phyloP scores from a whole-genome alignment of 2,329 filamentous ascomycete species.

The Aspergillus caelatus region DNA sequence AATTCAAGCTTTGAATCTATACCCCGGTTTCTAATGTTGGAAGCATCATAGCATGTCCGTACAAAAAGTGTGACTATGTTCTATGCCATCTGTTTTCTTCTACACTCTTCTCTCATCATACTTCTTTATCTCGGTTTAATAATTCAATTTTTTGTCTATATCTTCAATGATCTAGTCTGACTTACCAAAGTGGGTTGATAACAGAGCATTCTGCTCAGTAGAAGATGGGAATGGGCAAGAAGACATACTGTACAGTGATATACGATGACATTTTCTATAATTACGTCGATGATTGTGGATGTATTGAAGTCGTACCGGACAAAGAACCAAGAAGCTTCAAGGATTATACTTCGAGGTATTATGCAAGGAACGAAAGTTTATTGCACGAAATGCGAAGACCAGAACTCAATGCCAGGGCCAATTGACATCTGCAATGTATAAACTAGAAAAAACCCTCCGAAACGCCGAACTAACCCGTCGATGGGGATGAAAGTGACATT shows the following conservation, averaged over 20 bases:
- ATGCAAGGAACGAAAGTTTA: slow-evolving; percentile 3
- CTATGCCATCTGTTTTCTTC: slow-evolving; percentile 9
- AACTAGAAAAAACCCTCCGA: slow-evolving; percentile 6
- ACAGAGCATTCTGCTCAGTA: background rate
- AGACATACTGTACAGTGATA: background rate
- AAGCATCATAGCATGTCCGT: slow-evolving; percentile 9
- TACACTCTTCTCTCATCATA: background rate
- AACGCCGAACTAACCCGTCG: slow-evolving; percentile 16
- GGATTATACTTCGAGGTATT: background rate
- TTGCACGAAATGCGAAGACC: background rate
- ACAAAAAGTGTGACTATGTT: slow-evolving; percentile 10
- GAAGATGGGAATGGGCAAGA: background rate
- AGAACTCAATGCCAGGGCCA: background rate
- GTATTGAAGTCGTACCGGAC: background rate
- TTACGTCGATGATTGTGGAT: background rate
- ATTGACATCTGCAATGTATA: background rate
- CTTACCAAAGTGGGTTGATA: background rate
- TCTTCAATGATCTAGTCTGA: background rate
- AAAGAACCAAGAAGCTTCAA: background rate
- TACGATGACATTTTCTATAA: background rate
- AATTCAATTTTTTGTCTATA: slow-evolving; percentile 11
- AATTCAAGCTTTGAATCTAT: slow-evolving; percentile 3
- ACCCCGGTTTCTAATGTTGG: slow-evolving; percentile 8
- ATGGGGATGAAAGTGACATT: slow-evolving; percentile 9
- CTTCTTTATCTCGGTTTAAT: background rate